Conservation (phyloP, 2,329 filamentous ascomycete species). For the Aspergillus transmontanensis region DNA sequence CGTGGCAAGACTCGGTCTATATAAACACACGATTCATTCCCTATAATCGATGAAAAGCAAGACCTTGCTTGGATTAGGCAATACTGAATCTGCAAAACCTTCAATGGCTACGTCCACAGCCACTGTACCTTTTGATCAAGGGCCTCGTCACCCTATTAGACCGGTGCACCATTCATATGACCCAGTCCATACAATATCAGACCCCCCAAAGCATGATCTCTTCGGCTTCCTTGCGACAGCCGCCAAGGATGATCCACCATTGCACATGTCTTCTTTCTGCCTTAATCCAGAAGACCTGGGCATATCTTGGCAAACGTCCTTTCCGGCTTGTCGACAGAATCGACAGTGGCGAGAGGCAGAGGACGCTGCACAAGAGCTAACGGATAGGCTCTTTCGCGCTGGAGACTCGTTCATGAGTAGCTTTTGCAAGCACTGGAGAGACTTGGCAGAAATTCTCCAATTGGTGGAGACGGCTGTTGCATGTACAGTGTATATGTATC, state of each 20-base stretch:
- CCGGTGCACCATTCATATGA: not conserved
- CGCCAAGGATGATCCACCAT: not conserved
- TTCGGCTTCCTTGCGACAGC: not conserved
- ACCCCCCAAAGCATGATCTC: not conserved
- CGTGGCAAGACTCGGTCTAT: not conserved
- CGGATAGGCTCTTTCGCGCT: not conserved
- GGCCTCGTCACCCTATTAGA: not conserved
- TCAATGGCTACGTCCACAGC: not conserved
- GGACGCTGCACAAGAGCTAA: not conserved
- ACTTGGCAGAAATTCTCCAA: not conserved
- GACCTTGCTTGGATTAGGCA: too few relatives aligned
- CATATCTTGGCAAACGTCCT: not conserved
- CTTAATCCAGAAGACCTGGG: not conserved
- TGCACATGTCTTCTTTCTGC: not conserved
- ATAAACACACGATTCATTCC: not conserved
- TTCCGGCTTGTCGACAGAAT: constrained; percentile 1
- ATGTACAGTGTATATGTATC: not conserved
- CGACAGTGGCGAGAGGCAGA: not conserved
- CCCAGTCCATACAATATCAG: not conserved
- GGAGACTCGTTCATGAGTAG: not conserved
- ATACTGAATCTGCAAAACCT: not conserved
- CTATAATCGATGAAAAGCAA: not conserved
- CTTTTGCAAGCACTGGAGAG: not conserved
- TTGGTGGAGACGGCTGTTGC: not conserved
- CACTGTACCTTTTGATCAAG: not conserved